Percentiles rank a stretch among this genome's conserved stretches.
Conservation (phyloP, 2,329 filamentous ascomycete genomes). For the Colletotrichum navitas region DNA sequence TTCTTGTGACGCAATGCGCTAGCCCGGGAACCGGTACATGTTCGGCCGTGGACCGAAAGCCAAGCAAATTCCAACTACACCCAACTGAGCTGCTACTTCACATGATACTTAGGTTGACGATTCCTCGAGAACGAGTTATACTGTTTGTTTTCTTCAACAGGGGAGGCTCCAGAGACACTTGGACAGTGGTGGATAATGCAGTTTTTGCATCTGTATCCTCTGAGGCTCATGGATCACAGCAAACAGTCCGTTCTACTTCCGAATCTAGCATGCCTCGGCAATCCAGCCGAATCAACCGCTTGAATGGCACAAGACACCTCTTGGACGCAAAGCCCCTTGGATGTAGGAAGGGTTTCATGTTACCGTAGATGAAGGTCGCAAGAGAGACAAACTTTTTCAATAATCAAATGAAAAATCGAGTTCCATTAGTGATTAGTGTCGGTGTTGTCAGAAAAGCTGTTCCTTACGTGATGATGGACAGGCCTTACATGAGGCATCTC, state of each 20-base stretch:
- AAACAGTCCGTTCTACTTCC: background rate
- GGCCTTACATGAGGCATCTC: background rate
- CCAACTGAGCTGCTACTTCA: background rate
- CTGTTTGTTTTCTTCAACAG: background rate
- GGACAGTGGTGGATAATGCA: background rate
- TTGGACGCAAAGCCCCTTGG: background rate
- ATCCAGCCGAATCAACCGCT: background rate
- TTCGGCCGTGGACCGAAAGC: background rate
- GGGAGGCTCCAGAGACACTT: background rate
- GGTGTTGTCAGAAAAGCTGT: background rate
- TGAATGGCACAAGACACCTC: background rate
- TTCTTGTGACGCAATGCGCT: background rate
- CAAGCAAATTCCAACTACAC: background rate
- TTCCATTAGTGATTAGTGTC: background rate
- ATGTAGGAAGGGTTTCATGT: background rate
- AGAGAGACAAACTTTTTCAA: background rate
- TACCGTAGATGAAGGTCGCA: background rate
- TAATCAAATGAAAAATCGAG: background rate
- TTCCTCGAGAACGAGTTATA: background rate
- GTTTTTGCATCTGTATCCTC: background rate
- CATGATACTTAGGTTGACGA: background rate
- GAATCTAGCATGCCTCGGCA: background rate
- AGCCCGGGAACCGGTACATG: conserved; percentile 3
- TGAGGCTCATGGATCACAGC: background rate
- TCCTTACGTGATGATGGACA: no score